Evolutionary conservation across 2,329 filamentous ascomycete genomes (phyloP).

Genomic region (Trichoderma sp.): DNA sequence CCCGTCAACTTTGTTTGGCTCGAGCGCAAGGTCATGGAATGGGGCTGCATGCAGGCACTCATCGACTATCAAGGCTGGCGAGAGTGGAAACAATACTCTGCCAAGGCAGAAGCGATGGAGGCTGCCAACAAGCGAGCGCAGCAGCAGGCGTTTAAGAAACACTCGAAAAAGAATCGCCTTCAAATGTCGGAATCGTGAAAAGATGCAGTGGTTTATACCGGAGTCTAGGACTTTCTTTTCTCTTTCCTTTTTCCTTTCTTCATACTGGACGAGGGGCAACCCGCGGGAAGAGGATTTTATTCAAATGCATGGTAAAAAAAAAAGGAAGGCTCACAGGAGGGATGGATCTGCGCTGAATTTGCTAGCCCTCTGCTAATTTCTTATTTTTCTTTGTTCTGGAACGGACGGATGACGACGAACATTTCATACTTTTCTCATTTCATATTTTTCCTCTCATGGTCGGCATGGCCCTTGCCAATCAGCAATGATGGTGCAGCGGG

Average conservation of each 20-base stretch:
- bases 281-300: constrained; percentile 6
- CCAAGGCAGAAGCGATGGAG: constrained; percentile 50
- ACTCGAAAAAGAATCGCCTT: constrained; percentile 53
- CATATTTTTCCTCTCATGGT: not conserved
- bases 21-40: constrained; percentile 96
- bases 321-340: constrained; percentile 10
- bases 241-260: constrained; percentile 5
- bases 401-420: not conserved
- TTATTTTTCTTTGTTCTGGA: not conserved
- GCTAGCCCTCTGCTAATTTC: constrained; percentile 12
- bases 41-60: constrained; percentile 99
- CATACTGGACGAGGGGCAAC: constrained; percentile 24
- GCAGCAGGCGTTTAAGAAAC: constrained; percentile 36
- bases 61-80: constrained; percentile 99
- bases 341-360: constrained; percentile 29
- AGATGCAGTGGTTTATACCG: not conserved
- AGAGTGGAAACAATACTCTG: constrained; percentile 86
- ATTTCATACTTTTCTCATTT: not conserved
- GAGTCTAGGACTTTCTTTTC: constrained; percentile 5
- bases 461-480: constrained; percentile 2
- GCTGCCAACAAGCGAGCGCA: constrained; percentile 47
- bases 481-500: not conserved
- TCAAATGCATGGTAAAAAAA: constrained; percentile 11
- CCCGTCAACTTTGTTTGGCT: constrained; percentile 98
- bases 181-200: constrained; percentile 33